These are phyloP conservation scores for Saccharum spontaneum DNA, from an alignment of 176 grass and related monocot species.

Conservation along the genomic window DNA sequence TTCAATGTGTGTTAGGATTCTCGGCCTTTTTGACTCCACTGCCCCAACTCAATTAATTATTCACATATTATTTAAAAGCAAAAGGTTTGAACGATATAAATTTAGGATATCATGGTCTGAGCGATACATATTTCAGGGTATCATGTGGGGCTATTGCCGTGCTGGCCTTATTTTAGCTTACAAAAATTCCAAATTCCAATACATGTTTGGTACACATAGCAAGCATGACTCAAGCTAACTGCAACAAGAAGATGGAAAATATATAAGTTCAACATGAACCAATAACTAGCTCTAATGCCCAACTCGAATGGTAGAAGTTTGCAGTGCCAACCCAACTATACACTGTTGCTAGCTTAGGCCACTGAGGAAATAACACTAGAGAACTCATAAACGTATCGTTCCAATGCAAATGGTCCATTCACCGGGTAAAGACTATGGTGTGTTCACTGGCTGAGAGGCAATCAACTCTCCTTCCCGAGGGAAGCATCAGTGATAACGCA, in stretches of 20 bases:
- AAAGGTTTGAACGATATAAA: background rate
- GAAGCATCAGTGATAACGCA: constrained; percentile 20
- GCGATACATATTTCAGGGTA: background rate
- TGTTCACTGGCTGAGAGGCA: constrained; percentile 36
- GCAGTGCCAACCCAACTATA: constrained; percentile 65
- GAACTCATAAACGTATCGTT: constrained; percentile 51
- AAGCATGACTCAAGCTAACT: constrained; percentile 41
- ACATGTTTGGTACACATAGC: constrained; percentile 38
- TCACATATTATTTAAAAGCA: background rate
- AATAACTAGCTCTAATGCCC: constrained; percentile 48
- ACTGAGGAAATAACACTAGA: constrained; percentile 46
- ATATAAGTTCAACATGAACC: constrained; percentile 42
- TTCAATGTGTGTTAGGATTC: too few species aligned
- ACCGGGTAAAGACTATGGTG: constrained; percentile 28
- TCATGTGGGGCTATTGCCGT: background rate
- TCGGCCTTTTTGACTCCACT: background rate
- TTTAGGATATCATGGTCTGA: background rate
- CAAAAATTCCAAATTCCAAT: constrained; percentile 22
- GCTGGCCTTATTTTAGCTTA: background rate
- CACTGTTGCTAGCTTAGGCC: constrained; percentile 70
- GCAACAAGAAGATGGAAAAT: constrained; percentile 45
- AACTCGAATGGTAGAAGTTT: constrained; percentile 37
- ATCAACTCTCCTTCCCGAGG: constrained; percentile 40
- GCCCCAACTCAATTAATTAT: background rate
- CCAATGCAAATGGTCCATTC: constrained; percentile 52